Conservation (phyloP, 495 filamentous ascomycete species). For the Annulohypoxylon stygium region DNA sequence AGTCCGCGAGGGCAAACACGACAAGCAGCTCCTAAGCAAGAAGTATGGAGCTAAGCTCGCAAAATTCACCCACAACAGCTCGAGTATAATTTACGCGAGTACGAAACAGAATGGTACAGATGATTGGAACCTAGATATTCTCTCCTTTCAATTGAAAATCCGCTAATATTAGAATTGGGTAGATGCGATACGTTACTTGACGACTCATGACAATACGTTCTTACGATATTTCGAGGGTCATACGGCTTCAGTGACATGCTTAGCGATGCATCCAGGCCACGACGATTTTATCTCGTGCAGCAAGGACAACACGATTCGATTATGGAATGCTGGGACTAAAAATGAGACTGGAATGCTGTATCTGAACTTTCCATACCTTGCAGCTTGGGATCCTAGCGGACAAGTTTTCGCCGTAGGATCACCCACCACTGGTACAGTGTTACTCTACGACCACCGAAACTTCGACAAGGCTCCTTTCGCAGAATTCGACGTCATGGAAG, state of each 20-base stretch:
- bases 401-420: conserved; percentile 91
- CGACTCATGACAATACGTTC: conserved; percentile 93
- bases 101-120: conserved; percentile 86
- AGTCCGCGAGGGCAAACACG: conserved; percentile 86
- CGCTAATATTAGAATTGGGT: conserved; percentile 27
- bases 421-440: conserved; percentile 77
- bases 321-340: conserved; percentile 85
- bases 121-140: background rate
- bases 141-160: background rate
- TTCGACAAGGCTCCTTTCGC: conserved; percentile 91
- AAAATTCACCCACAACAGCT: conserved; percentile 90
- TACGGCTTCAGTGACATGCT: conserved; percentile 80
- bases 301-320: conserved; percentile 85
- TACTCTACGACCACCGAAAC: conserved; percentile 93
- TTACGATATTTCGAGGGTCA: conserved; percentile 96
- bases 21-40: conserved; percentile 86
- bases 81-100: conserved; percentile 91
- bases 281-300: conserved; percentile 94
- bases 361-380: conserved; percentile 80
- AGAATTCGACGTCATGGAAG: conserved; percentile 79
- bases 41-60: conserved; percentile 97
- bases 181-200: conserved; percentile 91
- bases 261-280: conserved; percentile 78
- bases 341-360: conserved; percentile 81
- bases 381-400: conserved; percentile 89